Base-by-base conservation (phyloP, 176 grass and related monocot species). In the Pontederia crassipes region DNA sequence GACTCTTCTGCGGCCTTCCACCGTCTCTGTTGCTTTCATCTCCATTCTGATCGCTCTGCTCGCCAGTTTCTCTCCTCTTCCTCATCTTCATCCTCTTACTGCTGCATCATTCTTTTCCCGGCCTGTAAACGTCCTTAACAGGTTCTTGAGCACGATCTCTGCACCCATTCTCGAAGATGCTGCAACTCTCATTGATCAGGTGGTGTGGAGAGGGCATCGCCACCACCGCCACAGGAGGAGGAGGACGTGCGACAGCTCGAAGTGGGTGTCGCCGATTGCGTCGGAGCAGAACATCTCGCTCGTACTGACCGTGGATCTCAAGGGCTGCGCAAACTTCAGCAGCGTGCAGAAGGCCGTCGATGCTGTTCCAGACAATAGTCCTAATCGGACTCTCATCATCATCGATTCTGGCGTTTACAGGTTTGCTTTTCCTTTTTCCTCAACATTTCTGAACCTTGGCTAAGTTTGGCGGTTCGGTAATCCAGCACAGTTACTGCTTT, bases 321-420 rank as follows among this genome's bases (percentile, higher is more conserved):
- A 28, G 55, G 85, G 90, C n/a, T 95, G 82, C 57, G 82, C 67
- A 50, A 83, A 86, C 78, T 95, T 86, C 71, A 89, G 66, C 40
- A 86, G 58, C 46, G n/a, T 95, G 50, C 85, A 89, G 82, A 79
- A 71, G 20, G 85, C 90, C 4, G 40, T 95, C 11, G 90, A 95
- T 70, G 79, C 77, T 5, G 80, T 81, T 46, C 86, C 85, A 5
- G 77, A 78, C 69, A 55, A 83, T 56, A 68, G 77, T 46, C 1
- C 16, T n/a, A 65, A 52, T 18, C 70, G 80, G 10, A 83, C 80
- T 45, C 80, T 89, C 15, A 77, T 95, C 68, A 69, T 84, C 66
- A 61, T 95, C 6, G 73, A 83, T 54, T 59, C 80, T n/a, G 82
- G 82, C n/a, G 58, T 86, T 5, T 95, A 81, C 80, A 63, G 80